Evolutionary conservation across 768 basidiomycete genomes (phyloP), one percentile per base, ranked within the genome.

Genomic region (Lentinula aciculospora): DNA sequence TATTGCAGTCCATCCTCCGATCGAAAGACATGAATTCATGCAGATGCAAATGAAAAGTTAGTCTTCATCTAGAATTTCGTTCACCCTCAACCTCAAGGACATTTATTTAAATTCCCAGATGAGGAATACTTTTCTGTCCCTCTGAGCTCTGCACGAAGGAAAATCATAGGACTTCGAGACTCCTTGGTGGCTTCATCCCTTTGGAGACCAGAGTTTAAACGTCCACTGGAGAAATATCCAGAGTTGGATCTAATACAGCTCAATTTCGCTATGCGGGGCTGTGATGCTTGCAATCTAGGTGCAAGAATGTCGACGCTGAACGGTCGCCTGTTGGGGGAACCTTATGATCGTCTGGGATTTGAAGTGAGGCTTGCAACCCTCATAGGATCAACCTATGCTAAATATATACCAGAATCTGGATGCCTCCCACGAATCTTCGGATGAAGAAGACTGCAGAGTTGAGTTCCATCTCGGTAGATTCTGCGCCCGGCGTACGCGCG

Each of bases 271-370:
- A 70, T 82, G 21, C 82, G 84, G 1, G 72, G 73, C 17, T 97
- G 94, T 66, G 89, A 94, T 69, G 93, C 91, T 21, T 96, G 94
- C 68, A 81, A 87, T 69, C 76, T 93, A 31, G 82, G 86, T 39
- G 81, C 84, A 19, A 79, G 89, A 58, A 67, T 83, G 63, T 89
- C 90, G 23, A 89, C 83, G 7, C 63, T 84, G 7, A 60, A 78
- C 10, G 89, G 86, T 0, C 74, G 79, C 47, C 65, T 94, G 37
- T 23, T 56, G n/a, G 94, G 94, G 5, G 63, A 70, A 9, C 78
- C 82, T n/a, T 96, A 95, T 66, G 80, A 92, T 63, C 67, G 63
- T n/a, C 67, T 78, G 56, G 89, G 88, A 40, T 93, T 87, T 59
- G 79, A 86, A 72, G 85, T 82, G 13, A 37, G 47, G 50, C 60